A percentile compares a stretch with the other conserved stretches of the same genome.
These are phyloP conservation scores for Phialophora chinensis DNA, from an alignment of 2,329 filamentous ascomycete species.

Conservation along the genomic window DNA sequence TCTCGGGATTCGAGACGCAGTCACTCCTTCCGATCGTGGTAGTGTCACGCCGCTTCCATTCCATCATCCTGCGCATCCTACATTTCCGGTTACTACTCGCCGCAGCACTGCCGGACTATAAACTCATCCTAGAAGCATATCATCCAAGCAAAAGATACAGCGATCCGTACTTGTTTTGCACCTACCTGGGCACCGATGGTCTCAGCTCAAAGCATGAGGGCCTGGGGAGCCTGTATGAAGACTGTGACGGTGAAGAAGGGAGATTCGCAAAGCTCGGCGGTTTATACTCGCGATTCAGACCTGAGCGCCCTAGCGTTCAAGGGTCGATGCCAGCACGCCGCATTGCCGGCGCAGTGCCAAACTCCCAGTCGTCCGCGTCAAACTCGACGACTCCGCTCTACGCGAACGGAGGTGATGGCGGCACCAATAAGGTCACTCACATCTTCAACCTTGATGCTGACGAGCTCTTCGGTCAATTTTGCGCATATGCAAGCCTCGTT, in stretches of 20 bases:
- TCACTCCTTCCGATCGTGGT: conserved; percentile 63
- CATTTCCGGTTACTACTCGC: conserved; percentile 68
- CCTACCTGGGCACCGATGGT: conserved; percentile 68
- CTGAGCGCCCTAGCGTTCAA: conserved; percentile 60
- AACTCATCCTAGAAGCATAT: conserved; percentile 78
- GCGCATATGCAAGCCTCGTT: conserved; percentile 70
- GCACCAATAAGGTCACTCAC: conserved; percentile 58
- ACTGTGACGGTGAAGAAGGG: conserved; percentile 42
- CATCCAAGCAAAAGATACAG: conserved; percentile 72
- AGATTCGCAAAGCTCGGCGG: conserved; percentile 57
- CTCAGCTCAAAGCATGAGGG: conserved; percentile 55
- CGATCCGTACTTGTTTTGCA: conserved; percentile 72
- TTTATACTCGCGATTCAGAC: conserved; percentile 74
- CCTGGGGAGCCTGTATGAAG: conserved; percentile 47
- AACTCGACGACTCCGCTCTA: conserved; percentile 46
- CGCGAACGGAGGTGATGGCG: conserved; percentile 39
- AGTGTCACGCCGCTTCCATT: conserved; percentile 68
- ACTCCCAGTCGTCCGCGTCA: conserved; percentile 54
- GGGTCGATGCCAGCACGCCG: conserved; percentile 36
- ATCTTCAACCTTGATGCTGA: conserved; percentile 69
- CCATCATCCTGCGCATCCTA: conserved; percentile 66
- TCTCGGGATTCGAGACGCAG: conserved; percentile 57
- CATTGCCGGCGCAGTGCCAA: conserved; percentile 45
- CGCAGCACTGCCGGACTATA: conserved; percentile 64
- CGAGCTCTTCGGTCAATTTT: conserved; percentile 77